phyloP scores from a whole-genome alignment of 192 early-diverging fungal species.

The Coemansia sp. region DNA sequence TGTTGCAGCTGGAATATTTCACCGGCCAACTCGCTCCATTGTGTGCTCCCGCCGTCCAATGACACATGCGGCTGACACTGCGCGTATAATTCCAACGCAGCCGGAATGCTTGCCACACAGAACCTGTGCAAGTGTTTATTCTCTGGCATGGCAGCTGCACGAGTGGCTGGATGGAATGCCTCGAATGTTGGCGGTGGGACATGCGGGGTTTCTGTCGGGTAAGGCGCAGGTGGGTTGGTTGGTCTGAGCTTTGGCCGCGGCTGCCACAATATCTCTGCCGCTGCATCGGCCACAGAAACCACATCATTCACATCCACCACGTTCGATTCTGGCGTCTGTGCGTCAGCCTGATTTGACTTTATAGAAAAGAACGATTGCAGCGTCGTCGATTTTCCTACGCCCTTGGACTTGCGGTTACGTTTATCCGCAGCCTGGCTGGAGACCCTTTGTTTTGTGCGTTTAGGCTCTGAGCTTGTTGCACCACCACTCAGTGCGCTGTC shows the following conservation, averaged over 20 bases:
- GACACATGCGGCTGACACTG: neutral
- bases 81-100: neutral
- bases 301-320: neutral
- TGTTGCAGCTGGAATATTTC: slow-evolving; percentile 1
- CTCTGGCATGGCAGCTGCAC: no score
- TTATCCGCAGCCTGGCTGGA: slow-evolving; percentile 5
- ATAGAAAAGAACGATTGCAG: slow-evolving; percentile 46
- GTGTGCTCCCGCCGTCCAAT: slow-evolving; percentile 10
- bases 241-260: slow-evolving; percentile 18
- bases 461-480: slow-evolving; percentile 7
- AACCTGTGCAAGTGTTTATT: neutral
- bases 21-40: slow-evolving; percentile 17
- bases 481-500: neutral
- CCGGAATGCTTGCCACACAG: neutral
- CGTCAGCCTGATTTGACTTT: neutral
- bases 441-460: slow-evolving; percentile 34
- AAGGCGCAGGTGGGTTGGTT: slow-evolving; percentile 27
- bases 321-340: neutral
- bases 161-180: neutral
- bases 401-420: slow-evolving; percentile 23
- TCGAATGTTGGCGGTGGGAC: slow-evolving; percentile 22
- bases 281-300: neutral
- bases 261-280: neutral
- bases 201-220: slow-evolving; percentile 29
- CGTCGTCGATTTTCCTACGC: slow-evolving; percentile 6